Conservation (phyloP, 768 basidiomycete genomes). For the Clitopilus hobsonii region DNA sequence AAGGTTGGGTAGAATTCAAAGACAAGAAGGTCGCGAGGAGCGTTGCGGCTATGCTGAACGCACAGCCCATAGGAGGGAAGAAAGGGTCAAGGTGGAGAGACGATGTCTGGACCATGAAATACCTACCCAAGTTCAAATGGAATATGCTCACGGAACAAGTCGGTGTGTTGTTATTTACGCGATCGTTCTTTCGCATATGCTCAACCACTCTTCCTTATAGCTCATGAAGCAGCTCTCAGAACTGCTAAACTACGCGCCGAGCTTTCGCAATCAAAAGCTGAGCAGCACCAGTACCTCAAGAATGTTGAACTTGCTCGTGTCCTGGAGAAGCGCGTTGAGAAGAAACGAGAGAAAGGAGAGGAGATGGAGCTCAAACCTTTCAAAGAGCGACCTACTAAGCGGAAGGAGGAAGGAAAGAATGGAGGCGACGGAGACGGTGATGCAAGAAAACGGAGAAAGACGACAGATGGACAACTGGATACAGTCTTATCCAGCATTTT, state of each 20-base stretch:
- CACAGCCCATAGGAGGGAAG: constrained; percentile 91
- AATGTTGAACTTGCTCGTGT: constrained; percentile 93
- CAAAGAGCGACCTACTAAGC: constrained; percentile 25
- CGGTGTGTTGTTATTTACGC: constrained; percentile 58
- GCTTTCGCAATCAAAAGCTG: constrained; percentile 78
- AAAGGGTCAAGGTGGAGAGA: constrained; percentile 89
- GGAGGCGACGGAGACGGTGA: constrained; percentile 15
- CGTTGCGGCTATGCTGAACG: constrained; percentile 94
- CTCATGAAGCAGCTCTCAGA: constrained; percentile 89
- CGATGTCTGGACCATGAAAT: constrained; percentile 99
- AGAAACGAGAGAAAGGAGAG: constrained; percentile 55
- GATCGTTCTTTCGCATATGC: not conserved
- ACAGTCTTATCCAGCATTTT: constrained; percentile 14
- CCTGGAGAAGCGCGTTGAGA: constrained; percentile 73
- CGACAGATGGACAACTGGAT: constrained; percentile 10
- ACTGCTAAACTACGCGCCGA: constrained; percentile 88
- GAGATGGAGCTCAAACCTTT: constrained; percentile 37
- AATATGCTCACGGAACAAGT: constrained; percentile 98
- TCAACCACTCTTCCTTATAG: constrained; percentile 32
- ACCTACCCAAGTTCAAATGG: constrained; percentile 97
- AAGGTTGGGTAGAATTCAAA: constrained; percentile 98
- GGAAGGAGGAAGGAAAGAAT: constrained; percentile 18
- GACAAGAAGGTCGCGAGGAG: constrained; percentile 89
- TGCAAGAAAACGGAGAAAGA: constrained; percentile 21
- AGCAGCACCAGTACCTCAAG: constrained; percentile 89